Evolutionary conservation across 352 stramenopile genomes (phyloP).

Genomic region (Hyaloperonospora arabidopsidis): DNA sequence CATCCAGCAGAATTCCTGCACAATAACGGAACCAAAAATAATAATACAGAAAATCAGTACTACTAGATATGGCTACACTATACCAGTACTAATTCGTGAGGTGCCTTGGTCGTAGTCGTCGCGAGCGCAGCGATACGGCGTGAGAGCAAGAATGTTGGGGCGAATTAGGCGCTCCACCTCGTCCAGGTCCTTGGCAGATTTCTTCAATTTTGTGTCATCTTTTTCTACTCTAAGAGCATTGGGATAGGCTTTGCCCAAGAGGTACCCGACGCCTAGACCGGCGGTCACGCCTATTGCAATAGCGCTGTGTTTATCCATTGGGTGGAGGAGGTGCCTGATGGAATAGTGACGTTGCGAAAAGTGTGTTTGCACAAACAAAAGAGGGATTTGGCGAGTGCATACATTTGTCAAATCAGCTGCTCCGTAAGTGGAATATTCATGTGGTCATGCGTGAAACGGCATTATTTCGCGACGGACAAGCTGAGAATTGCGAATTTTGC

Average conservation of each 20-base stretch:
- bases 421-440: no score
- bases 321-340: constrained; percentile 6
- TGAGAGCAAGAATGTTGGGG: constrained; percentile 94
- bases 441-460: no score
- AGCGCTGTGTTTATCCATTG: constrained; percentile 65
- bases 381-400: neutral
- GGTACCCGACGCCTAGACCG: constrained; percentile 57
- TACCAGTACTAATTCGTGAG: no score
- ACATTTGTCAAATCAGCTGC: no score
- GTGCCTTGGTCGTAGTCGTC: constrained; percentile 91
- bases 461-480: no score
- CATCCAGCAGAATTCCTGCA: constrained; percentile 92
- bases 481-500: no score
- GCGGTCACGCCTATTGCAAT: constrained; percentile 54
- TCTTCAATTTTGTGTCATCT: constrained; percentile 3
- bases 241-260: constrained; percentile 49
- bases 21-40: neutral
- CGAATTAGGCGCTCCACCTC: constrained; percentile 86
- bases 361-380: constrained; percentile 25
- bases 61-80: no score
- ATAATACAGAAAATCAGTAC: no score
- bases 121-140: constrained; percentile 94
- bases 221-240: constrained; percentile 1
- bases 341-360: constrained; percentile 5
- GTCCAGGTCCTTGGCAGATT: constrained; percentile 24